A percentile compares a stretch with the other conserved stretches of the same genome.
Conservation (phyloP, 768 basidiomycete genomes). For the Suillus lakei region DNA sequence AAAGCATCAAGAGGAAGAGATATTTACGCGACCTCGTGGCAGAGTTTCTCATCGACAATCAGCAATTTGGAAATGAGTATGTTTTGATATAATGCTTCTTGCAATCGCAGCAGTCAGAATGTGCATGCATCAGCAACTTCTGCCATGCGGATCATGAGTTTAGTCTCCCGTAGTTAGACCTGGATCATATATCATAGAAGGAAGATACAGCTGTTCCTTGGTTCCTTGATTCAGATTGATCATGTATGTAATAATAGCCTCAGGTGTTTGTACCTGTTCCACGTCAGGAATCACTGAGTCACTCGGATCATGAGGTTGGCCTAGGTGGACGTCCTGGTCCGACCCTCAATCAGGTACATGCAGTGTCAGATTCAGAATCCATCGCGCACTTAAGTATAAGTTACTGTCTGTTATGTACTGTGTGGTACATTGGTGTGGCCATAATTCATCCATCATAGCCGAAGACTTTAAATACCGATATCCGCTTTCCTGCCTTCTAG, state of each 20-base stretch:
- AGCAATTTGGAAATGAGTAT: neutral
- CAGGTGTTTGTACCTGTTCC: no score
- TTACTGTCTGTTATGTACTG: no score
- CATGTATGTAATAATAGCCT: neutral
- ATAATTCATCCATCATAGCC: slow-evolving; percentile 24
- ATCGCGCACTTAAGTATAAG: neutral
- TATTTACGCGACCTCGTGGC: slow-evolving; percentile 40
- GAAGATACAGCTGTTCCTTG: no score
- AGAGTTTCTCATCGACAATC: slow-evolving; percentile 42
- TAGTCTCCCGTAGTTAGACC: neutral
- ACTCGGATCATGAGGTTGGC: neutral
- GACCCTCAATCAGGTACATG: neutral
- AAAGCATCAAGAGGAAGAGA: slow-evolving; percentile 33
- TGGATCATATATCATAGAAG: no score
- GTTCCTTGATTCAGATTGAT: neutral
- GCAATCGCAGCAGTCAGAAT: neutral
- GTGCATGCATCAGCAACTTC: neutral
- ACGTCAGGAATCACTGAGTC: neutral
- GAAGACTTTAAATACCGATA: slow-evolving; percentile 38
- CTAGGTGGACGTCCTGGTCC: no score
- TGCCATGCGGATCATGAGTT: neutral
- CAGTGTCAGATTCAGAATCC: neutral
- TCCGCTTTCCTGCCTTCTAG: slow-evolving; percentile 6
- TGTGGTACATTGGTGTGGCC: neutral
- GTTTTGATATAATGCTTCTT: neutral